Evolutionary conservation across 202 grass and related monocot genomes (phyloP), one percentile per base, ranked within the genome.

Genomic region (Setaria italica): DNA sequence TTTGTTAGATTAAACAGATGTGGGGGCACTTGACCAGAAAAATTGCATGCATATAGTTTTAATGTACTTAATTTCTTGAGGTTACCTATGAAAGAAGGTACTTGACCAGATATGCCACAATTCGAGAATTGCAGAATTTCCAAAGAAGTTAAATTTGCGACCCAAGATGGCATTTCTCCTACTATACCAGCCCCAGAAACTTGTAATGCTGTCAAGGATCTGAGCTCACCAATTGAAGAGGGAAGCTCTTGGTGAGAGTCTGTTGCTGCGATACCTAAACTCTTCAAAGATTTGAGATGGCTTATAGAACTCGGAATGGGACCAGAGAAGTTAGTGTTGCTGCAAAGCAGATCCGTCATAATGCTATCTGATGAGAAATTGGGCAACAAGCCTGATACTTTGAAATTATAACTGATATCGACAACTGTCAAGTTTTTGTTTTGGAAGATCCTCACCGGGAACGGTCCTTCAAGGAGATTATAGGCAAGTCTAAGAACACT

Each of bases 321-420:
- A 69, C 94, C 89, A 53, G 91, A 97, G 50, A 97, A 93, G 76
- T 93, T 93, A 4, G 94, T 97, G 58, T 2, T 50, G 25, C 53
- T 90, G 20, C 82, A 67, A 46, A 82, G 17, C 67, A 97, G 32
- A 1, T 46, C 45, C 14, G 55, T 77, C 33, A 94, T 46, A 51
- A n/a, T 25, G 48, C 72, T 78, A 50, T 58, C 14, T 6, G 82
- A 48, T 21, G 59, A 64, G 88, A 97, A 92, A 21, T 92, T 49
- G 0, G 91, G 87, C 41, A 92, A 63, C 0, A 20, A 4, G 11
- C 91, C 94, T 19, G 85, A 94, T 7, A 97, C 9, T 6, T 71
- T 29, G 57, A 77, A 41, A 30, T 81, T 82, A 14, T 70, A 90
- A 1, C 80, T 71, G 7, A 88, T 32, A 64, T 83, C 64, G 45